Conservation (phyloP, 192 early-diverging fungal genomes). For the Geosiphon pyriformis region DNA sequence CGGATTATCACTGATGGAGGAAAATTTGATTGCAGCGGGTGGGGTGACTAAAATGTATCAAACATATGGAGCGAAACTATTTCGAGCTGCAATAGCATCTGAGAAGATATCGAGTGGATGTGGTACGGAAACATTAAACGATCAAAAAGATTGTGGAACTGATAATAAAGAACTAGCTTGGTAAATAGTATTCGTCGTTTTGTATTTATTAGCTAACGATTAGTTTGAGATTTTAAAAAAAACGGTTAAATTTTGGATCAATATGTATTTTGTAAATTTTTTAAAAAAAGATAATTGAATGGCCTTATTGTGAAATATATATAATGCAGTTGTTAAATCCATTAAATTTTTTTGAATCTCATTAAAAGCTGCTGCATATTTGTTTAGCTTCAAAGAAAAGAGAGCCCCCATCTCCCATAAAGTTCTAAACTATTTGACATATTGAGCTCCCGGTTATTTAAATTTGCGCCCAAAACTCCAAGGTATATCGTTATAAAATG, state of each 20-base stretch:
- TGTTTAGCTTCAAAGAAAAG: no score
- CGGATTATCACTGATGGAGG: conserved; percentile 65
- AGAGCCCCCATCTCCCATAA: no score
- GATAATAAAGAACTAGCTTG: conserved; percentile 16
- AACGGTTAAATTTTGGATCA: no score
- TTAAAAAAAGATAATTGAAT: no score
- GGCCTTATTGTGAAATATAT: no score
- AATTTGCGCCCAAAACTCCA: no score
- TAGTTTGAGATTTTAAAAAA: no score
- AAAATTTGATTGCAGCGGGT: conserved; percentile 65
- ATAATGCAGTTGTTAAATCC: no score
- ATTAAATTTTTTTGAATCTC: no score
- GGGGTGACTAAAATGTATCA: conserved; percentile 79
- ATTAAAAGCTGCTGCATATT: background rate
- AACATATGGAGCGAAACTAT: conserved; percentile 66
- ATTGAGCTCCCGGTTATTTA: no score
- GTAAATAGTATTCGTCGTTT: conserved; percentile 3
- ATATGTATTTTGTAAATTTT: no score
- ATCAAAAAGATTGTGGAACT: conserved; percentile 7
- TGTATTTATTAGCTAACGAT: background rate
- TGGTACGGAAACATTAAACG: conserved; percentile 21
- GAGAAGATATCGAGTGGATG: conserved; percentile 28
- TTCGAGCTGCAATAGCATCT: conserved; percentile 66
- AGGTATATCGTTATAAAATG: conserved; percentile 62
- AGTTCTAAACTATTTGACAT: no score